phyloP scores from a whole-genome alignment of 2,329 filamentous ascomycete genomes.

The Claviceps sp. region DNA sequence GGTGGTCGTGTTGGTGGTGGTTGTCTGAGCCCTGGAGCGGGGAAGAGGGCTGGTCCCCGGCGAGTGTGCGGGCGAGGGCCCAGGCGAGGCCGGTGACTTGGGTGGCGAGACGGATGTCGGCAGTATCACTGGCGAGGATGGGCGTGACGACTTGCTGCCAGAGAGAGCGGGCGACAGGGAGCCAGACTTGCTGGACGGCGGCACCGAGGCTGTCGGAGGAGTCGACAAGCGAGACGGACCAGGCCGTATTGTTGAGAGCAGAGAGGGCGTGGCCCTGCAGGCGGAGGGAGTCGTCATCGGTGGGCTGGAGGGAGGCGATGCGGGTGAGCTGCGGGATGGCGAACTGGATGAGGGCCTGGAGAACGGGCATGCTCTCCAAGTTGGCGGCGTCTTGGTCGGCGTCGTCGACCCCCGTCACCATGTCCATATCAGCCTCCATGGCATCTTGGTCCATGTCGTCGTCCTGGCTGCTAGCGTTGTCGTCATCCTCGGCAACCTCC shows the following conservation, averaged over 20 bases:
- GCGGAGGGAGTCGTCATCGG: slow-evolving; percentile 26
- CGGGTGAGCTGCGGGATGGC: slow-evolving; percentile 32
- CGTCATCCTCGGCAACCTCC: slow-evolving; percentile 21
- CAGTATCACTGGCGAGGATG: slow-evolving; percentile 46
- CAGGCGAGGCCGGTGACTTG: slow-evolving; percentile 52
- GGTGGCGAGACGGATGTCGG: slow-evolving; percentile 47
- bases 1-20: slow-evolving; percentile 34
- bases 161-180: slow-evolving; percentile 36
- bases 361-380: slow-evolving; percentile 38
- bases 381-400: slow-evolving; percentile 22
- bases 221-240: slow-evolving; percentile 50
- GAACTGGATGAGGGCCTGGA: slow-evolving; percentile 27
- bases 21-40: slow-evolving; percentile 1
- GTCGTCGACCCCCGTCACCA: slow-evolving; percentile 40
- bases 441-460: slow-evolving; percentile 44
- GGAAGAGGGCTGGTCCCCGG: slow-evolving; percentile 30
- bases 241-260: slow-evolving; percentile 53
- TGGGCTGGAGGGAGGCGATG: slow-evolving; percentile 27
- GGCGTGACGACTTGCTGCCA: slow-evolving; percentile 44
- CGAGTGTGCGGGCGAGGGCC: slow-evolving; percentile 46
- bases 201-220: slow-evolving; percentile 40
- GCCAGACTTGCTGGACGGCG: slow-evolving; percentile 40
- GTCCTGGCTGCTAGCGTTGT: slow-evolving; percentile 25
- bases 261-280: slow-evolving; percentile 43
- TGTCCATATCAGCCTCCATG: slow-evolving; percentile 51